Percentiles rank a stretch among this genome's conserved stretches.
Evolutionary conservation across 2,329 filamentous ascomycete species (phyloP).

Genomic region (Epichloe sylvatica): DNA sequence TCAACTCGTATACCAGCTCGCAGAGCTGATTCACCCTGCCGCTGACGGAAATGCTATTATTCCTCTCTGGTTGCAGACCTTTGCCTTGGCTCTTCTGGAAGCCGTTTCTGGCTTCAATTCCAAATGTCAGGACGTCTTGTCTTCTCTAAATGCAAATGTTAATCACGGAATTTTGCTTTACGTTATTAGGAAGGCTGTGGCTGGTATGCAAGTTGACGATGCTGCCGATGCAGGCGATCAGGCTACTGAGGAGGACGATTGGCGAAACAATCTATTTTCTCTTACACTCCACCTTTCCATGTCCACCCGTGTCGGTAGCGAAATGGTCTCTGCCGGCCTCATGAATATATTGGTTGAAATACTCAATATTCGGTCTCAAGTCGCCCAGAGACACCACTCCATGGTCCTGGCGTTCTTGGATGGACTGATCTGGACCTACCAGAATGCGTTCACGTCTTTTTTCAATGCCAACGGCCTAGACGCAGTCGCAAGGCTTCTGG

Average conservation of each 20-base stretch:
- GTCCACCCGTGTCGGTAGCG: constrained; percentile 59
- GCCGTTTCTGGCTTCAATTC: constrained; percentile 67
- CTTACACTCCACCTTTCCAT: constrained; percentile 69
- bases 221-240: constrained; percentile 40
- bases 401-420: constrained; percentile 81
- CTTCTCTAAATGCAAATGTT: constrained; percentile 86
- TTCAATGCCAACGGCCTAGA: constrained; percentile 75
- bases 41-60: constrained; percentile 53
- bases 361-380: constrained; percentile 64
- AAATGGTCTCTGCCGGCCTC: constrained; percentile 77
- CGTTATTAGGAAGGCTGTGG: constrained; percentile 77
- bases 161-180: constrained; percentile 94
- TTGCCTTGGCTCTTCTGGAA: constrained; percentile 69
- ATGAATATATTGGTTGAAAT: constrained; percentile 85
- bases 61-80: constrained; percentile 65
- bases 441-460: constrained; percentile 76
- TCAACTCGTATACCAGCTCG: constrained; percentile 83
- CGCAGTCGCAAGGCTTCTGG: constrained; percentile 74
- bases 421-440: constrained; percentile 70
- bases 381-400: constrained; percentile 72
- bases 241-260: constrained; percentile 62
- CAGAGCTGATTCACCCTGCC: constrained; percentile 78
- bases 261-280: constrained; percentile 82
- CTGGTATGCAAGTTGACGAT: constrained; percentile 54
- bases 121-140: constrained; percentile 68